Evolutionary conservation across 495 filamentous ascomycete species (phyloP), one percentile per base, ranked within the genome.

Genomic region (Elaphomyces granulatus): DNA sequence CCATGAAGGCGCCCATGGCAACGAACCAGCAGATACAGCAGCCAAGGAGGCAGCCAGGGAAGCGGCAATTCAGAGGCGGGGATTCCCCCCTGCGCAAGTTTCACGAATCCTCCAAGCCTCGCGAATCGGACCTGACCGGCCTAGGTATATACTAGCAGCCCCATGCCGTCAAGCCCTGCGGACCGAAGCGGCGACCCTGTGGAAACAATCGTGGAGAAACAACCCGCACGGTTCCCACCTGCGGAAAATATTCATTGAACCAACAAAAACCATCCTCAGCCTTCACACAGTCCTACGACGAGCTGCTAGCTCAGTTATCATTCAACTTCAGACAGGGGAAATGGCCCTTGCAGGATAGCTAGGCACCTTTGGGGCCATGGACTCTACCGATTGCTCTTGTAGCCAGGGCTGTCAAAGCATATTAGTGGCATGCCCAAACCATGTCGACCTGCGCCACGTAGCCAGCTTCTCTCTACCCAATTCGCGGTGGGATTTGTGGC

Each of bases 241-340:
- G 14, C 18, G n/a, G 4, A 4, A 14, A 14, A 14, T 34, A 4
- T 14, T 34, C 4, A 14, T 16, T 14, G 32, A 34, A 14, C 32
- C 32, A 16, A 14, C 4, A 16, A 34, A 14, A 14, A 4, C 15
- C 4, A 4, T 34, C 15, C n/a, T 34, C 4, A 14, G 4, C 14
- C 32, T 34, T n/a, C 32, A 34, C n/a, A 16, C 12, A 15, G 38
- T 20, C 10, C 21, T 40, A 1, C n/a, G 15, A 9, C 38, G 38
- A 8, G 38, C 38, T 10, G 14, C 10, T 3, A 40, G 38, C 21
- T 40, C 38, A 10, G 38, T 16, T 6, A n/a, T 40, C 8, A 19
- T 40, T 8, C 38, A 40, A 28, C 12, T 40, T 20, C 38, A 40
- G 21, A 40, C 38, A 32, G 38, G 38, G 18, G 33, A 40, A 32